phyloP scores from a whole-genome alignment of 2,329 filamentous ascomycete species.

The Diplodia sapinea region DNA sequence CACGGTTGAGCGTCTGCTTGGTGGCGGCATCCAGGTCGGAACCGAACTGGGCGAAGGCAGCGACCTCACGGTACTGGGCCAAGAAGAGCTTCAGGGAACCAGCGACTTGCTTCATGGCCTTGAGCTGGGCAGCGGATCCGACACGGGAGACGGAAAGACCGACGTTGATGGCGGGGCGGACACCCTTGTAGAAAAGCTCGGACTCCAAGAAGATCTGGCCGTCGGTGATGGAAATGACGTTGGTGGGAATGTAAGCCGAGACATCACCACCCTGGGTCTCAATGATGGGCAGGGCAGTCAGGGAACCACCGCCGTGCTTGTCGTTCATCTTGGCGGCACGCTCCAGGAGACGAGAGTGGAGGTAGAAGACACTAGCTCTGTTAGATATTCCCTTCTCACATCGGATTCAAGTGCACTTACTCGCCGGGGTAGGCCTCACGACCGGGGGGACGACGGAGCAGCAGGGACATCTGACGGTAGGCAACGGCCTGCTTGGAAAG shows the following conservation, averaged over 20 bases:
- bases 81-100: conserved; percentile 99
- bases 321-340: conserved; percentile 99
- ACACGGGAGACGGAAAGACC: conserved; percentile 99
- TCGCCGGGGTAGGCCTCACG: conserved; percentile 99
- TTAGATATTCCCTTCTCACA: conserved; percentile 34
- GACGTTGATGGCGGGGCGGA: conserved; percentile 99
- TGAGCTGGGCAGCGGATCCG: conserved; percentile 98
- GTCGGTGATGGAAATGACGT: conserved; percentile 99
- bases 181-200: conserved; percentile 99
- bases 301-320: conserved; percentile 91
- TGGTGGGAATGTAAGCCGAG: conserved; percentile 99
- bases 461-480: conserved; percentile 98
- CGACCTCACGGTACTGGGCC: conserved; percentile 99
- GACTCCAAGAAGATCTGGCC: conserved; percentile 99
- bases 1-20: conserved; percentile 97
- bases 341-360: conserved; percentile 98
- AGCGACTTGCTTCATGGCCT: conserved; percentile 99
- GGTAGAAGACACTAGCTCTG: conserved; percentile 80
- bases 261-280: conserved; percentile 99
- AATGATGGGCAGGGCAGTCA: conserved; percentile 96
- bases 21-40: conserved; percentile 98
- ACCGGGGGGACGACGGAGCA: conserved; percentile 95
- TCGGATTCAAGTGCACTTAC: conserved; percentile 47
- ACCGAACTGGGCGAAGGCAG: conserved; percentile 99
- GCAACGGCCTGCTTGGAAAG: conserved; percentile 97